phyloP scores from a whole-genome alignment of 2,329 filamentous ascomycete genomes.

The Penicillium nordicum region DNA sequence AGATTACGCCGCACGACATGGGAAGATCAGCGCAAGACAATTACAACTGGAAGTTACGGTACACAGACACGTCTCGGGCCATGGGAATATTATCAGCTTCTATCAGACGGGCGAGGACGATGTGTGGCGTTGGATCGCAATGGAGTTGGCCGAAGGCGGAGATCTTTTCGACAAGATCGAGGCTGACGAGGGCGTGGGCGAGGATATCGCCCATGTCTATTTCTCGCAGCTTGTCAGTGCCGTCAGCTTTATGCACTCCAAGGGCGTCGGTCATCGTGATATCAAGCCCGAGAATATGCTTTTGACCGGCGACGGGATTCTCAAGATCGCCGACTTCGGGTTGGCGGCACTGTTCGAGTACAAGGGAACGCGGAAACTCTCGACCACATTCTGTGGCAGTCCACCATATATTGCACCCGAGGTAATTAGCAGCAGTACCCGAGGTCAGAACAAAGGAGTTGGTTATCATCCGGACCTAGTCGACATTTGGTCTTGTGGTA shows the following conservation, averaged over 20 bases:
- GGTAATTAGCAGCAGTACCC: slow-evolving; percentile 59
- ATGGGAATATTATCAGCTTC: slow-evolving; percentile 92
- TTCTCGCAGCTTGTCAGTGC: slow-evolving; percentile 88
- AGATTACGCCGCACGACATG: slow-evolving; percentile 83
- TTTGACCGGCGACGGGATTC: slow-evolving; percentile 73
- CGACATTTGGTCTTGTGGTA: slow-evolving; percentile 96
- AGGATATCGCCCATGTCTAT: slow-evolving; percentile 95
- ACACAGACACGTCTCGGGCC: slow-evolving; percentile 81
- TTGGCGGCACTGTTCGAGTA: slow-evolving; percentile 92
- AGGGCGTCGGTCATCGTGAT: slow-evolving; percentile 88
- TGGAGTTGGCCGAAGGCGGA: slow-evolving; percentile 93
- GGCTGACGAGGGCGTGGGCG: slow-evolving; percentile 88
- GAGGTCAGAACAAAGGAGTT: slow-evolving; percentile 46
- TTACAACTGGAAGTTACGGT: slow-evolving; percentile 87
- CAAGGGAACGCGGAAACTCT: slow-evolving; percentile 76
- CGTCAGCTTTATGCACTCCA: slow-evolving; percentile 92
- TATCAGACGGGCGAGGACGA: slow-evolving; percentile 81
- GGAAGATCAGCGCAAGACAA: slow-evolving; percentile 83
- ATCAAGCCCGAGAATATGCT: slow-evolving; percentile 95
- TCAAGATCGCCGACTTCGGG: slow-evolving; percentile 96
- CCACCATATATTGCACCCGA: slow-evolving; percentile 97
- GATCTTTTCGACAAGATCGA: slow-evolving; percentile 99
- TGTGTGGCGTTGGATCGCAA: slow-evolving; percentile 94
- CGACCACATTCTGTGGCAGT: slow-evolving; percentile 87
- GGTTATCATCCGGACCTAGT: slow-evolving; percentile 67